Conservation (phyloP, 371 early-diverging fungal species). For the Lichtheimia corymbifera region DNA sequence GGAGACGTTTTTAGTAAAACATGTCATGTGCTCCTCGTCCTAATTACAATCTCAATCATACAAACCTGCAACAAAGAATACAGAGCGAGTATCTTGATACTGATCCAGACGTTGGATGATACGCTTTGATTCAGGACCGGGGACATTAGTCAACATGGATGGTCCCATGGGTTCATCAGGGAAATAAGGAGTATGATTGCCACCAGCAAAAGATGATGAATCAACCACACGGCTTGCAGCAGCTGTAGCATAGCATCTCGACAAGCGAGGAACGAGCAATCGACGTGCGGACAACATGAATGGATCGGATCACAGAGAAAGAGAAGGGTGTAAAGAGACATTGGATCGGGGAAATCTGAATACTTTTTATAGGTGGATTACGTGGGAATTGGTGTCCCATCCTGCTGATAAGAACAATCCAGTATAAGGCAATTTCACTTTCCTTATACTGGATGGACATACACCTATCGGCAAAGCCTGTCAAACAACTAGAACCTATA, state of each 20-base stretch:
- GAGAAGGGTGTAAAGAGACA: background rate
- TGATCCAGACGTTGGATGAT: conserved; percentile 34
- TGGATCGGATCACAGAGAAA: background rate
- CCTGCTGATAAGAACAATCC: background rate
- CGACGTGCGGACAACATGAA: conserved; percentile 6
- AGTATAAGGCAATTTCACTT: conserved; percentile 16
- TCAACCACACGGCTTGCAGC: conserved; percentile 3
- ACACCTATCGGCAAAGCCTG: conserved; percentile 1
- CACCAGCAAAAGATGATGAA: background rate
- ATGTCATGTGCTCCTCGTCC: background rate
- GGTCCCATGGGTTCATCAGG: conserved; percentile 44
- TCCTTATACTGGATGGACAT: conserved; percentile 9
- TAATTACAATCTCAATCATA: background rate
- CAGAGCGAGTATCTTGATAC: conserved; percentile 50
- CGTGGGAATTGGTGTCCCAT: conserved; percentile 2
- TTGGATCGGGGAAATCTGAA: background rate
- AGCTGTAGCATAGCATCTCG: conserved; percentile 7
- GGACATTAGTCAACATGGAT: conserved; percentile 35
- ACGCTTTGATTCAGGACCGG: conserved; percentile 43
- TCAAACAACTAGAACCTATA: too few relatives aligned
- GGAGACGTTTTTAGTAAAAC: conserved; percentile 1
- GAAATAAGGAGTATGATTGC: conserved; percentile 18
- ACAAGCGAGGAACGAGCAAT: background rate
- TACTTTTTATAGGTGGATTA: conserved; percentile 1
- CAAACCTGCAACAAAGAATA: conserved; percentile 53